Conservation (phyloP, 352 stramenopile genomes). For the Phytophthora palmivora region DNA sequence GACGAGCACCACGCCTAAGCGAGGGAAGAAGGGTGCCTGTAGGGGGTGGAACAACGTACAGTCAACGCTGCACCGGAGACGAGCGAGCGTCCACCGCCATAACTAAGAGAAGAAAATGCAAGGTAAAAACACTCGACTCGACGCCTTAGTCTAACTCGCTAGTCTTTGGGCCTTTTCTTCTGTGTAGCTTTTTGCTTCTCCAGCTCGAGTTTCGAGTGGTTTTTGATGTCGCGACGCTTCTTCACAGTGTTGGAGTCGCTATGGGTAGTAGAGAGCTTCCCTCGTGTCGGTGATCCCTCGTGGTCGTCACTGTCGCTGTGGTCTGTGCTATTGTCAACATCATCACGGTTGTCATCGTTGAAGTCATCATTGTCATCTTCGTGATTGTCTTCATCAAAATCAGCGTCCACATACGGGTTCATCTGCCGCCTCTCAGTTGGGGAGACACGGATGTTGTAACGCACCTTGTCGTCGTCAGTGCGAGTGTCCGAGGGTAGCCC, state of each 20-base stretch:
- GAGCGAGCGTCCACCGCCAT: slow-evolving; percentile 8
- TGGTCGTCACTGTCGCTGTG: slow-evolving; percentile 13
- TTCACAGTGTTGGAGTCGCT: slow-evolving; percentile 42
- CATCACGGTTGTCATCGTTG: slow-evolving; percentile 21
- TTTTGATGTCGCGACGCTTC: slow-evolving; percentile 72
- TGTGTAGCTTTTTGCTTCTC: slow-evolving; percentile 65
- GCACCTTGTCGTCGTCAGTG: slow-evolving; percentile 64
- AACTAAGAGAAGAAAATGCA: slow-evolving; percentile 39
- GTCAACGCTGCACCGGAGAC: slow-evolving; percentile 1
- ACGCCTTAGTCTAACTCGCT: slow-evolving; percentile 13
- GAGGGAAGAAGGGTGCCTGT: neutral
- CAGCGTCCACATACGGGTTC: slow-evolving; percentile 69
- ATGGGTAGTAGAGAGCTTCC: neutral
- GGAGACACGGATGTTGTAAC: slow-evolving; percentile 82
- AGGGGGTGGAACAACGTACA: neutral
- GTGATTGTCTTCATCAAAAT: slow-evolving; percentile 36
- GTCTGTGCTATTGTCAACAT: slow-evolving; percentile 13
- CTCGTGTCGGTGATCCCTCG: slow-evolving; percentile 2
- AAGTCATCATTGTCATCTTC: slow-evolving; percentile 38
- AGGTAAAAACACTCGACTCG: slow-evolving; percentile 24
- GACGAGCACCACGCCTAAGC: slow-evolving; percentile 61
- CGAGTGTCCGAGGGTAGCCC: slow-evolving; percentile 48
- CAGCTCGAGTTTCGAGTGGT: slow-evolving; percentile 60
- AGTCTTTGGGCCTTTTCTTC: slow-evolving; percentile 57
- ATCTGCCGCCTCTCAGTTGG: slow-evolving; percentile 54